Evolutionary conservation across 164 flowering plant species (phyloP).

Genomic region (Aristolochia californica): DNA sequence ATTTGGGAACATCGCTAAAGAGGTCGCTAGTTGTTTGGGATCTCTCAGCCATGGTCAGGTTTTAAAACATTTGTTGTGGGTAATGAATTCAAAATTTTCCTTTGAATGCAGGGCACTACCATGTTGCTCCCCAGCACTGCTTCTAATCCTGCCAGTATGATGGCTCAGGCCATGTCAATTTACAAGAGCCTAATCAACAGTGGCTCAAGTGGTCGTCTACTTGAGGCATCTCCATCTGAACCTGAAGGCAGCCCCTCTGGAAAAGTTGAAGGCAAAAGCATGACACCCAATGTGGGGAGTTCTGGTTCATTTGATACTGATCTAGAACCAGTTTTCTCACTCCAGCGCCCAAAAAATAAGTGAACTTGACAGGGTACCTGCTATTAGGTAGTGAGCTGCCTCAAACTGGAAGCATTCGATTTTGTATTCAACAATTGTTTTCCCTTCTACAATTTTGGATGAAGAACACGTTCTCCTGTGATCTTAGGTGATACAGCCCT

Average conservation of each 20-base stretch:
- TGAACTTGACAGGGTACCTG: background rate
- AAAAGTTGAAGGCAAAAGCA: slow-evolving; percentile 10
- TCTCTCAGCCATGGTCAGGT: background rate
- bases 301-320: background rate
- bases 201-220: slow-evolving; percentile 4
- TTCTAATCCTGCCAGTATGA: slow-evolving; percentile 50
- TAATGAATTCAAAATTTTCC: background rate
- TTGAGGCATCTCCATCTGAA: slow-evolving; percentile 4
- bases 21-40: slow-evolving; percentile 33
- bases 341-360: slow-evolving; percentile 27
- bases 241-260: slow-evolving; percentile 5
- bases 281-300: background rate
- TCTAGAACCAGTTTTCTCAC: slow-evolving; percentile 30
- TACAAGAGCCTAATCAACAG: slow-evolving; percentile 46
- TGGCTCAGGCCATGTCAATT: slow-evolving; percentile 50
- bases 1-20: slow-evolving; percentile 68
- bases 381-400: background rate
- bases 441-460: too few species aligned
- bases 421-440: background rate
- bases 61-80: background rate
- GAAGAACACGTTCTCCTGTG: too few species aligned
- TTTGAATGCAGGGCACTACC: slow-evolving; percentile 50
- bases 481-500: too few species aligned
- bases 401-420: background rate
- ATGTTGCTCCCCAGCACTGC: slow-evolving; percentile 61